Conservation (phyloP, 495 filamentous ascomycete genomes). For the Penicillium robsamsonii region DNA sequence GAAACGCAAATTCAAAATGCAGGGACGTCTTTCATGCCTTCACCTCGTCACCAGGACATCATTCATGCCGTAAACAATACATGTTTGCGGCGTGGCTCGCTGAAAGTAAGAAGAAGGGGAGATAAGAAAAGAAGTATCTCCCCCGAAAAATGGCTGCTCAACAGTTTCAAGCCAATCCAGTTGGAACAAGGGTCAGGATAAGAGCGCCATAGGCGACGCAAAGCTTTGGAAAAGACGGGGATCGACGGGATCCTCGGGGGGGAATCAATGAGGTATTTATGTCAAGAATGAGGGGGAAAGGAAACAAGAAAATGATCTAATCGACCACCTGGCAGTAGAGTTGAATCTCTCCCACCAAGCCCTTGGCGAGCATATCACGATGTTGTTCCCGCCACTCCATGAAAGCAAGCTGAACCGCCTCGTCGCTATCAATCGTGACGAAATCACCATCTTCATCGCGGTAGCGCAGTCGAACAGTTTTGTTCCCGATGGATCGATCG, state of each 20-base stretch:
- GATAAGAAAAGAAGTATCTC: constrained; percentile 19
- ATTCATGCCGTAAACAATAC: constrained; percentile 20
- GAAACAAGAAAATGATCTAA: constrained; percentile 16
- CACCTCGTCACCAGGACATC: constrained; percentile 14
- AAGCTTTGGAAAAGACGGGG: constrained; percentile 5
- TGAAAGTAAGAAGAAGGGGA: constrained; percentile 16
- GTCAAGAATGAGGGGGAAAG: constrained; percentile 6
- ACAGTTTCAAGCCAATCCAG: constrained; percentile 36
- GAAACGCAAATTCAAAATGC: constrained; percentile 4
- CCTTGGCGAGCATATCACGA: constrained; percentile 58
- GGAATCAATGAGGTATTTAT: constrained; percentile 5
- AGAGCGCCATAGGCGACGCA: constrained; percentile 23
- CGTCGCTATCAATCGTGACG: constrained; percentile 89
- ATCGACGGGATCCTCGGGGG: constrained; percentile 3
- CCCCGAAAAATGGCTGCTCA: constrained; percentile 23
- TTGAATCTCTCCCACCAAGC: constrained; percentile 79
- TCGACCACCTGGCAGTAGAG: constrained; percentile 63
- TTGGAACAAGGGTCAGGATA: constrained; percentile 19
- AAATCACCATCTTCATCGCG: constrained; percentile 90
- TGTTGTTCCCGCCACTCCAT: constrained; percentile 84
- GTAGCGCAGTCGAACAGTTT: constrained; percentile 80
- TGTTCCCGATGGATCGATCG: constrained; percentile 71
- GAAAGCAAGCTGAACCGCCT: constrained; percentile 92
- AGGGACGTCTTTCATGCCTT: neutral
- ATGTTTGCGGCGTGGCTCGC: constrained; percentile 4